Evolutionary conservation across 1,284 basidiomycete species (phyloP), one percentile per base, ranked within the genome.

Genomic region (Mycena sp.): DNA sequence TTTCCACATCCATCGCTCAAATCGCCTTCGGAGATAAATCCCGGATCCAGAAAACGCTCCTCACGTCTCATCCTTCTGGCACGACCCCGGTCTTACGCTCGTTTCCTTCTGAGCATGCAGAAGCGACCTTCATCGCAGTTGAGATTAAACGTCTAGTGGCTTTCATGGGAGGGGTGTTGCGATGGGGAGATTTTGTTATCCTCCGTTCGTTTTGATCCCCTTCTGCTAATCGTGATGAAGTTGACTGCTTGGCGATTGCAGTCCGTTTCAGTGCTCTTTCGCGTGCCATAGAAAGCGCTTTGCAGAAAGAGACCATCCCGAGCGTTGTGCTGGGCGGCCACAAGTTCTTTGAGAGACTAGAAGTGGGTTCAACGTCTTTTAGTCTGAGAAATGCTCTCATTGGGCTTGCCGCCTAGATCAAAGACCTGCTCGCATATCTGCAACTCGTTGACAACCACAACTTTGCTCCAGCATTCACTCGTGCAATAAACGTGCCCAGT

Each of bases 181-280:
- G 78, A 26, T 95, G 88, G 80, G 86, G 87, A 28, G 94, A 96
- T 74, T 92, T 94, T 74, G 92, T 87, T 5, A 83, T 95, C 17
- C 81, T 96, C n/a, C 77, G 92, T 94, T 69, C 75, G 90, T 80
- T 29, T 21, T 56, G 26, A 46, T 17, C 19, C 32, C 25, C 3
- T 35, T 50, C 53, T 46, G 6, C 16, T n/a, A 6, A 7, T 23
- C n/a, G 32, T 21, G 25, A 40, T 45, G 32, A 51, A 46, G 23
- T 54, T 44, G 32, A n/a, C n/a, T n/a, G n/a, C n/a, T n/a, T n/a
- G n/a, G n/a, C n/a, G n/a, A n/a, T n/a, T 40, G 2, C 70, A 92
- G 92, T 97, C 38, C 87, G 95, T 26, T 95, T 90, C 74, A 95
- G 92, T 73, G 91, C 94, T 0, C 80, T 95, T 3, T 95, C 93